Evolutionary conservation across 2,329 filamentous ascomycete genomes (phyloP), one percentile per base, ranked within the genome.

Genomic region (Sporothrix humicola): DNA sequence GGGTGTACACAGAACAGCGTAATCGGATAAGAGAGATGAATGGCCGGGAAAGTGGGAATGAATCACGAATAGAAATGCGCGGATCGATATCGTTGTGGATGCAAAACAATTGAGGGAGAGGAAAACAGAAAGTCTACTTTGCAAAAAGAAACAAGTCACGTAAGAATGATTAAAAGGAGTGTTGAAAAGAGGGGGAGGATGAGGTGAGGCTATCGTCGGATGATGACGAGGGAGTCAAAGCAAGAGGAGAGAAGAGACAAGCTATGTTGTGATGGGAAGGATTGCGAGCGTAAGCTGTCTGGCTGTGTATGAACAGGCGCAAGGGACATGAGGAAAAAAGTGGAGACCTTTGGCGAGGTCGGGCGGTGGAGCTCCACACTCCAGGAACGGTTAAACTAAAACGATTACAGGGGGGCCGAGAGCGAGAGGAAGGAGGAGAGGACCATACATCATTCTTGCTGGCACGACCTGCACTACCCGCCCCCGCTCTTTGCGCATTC

Each of bases 351-450:
- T 17, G 59, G 52, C 52, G 17, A 65, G 61, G 61, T 65, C 42
- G 61, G 61, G 56, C 56, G 61, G 61, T 48, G 61, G 61, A 66
- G 61, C 20, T 66, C 42, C 59, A 46, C 59, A 46, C 61, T 17
- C 42, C 61, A 66, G 61, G 61, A 66, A 66, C 61, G 61, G 61
- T 42, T 66, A 65, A 65, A 58, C 61, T 48, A 65, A 65, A 58
- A 58, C 56, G 56, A 23, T 31, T 6, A 58, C 56, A 58, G 56
- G 56, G 56, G 54, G n/a, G 52, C 46, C 46, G 46, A 17, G 46
- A 12, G 12, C 46, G 10, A 17, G 46, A 7, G 7, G 48, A 15
- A 15, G 31, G 31, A 37, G 6, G 52, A 37, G 58, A 31, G 13
- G 59, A 42, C 59, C 59, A 65, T 65, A 44, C 59, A 46, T 13